A percentile compares a stretch with the other conserved stretches of the same genome.
phyloP scores from a whole-genome alignment of 2,329 filamentous ascomycete genomes.

The Sporothrix brunneoviolacea region DNA sequence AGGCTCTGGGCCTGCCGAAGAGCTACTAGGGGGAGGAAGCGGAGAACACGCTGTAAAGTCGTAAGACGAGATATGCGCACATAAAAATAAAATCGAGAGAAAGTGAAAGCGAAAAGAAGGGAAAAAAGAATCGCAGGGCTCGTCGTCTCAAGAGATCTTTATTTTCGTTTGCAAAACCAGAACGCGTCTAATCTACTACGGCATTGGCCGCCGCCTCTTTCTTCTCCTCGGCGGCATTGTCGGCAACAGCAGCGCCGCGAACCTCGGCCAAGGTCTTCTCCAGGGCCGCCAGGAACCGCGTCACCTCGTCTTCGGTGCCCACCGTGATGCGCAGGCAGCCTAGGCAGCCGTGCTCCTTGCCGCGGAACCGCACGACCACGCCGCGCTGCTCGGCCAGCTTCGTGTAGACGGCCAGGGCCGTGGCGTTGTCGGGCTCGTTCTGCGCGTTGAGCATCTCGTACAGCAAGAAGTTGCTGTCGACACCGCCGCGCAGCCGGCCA shows the following conservation, averaged over 20 bases:
- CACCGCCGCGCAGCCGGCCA: conserved; percentile 73
- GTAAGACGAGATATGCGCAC: too few species aligned
- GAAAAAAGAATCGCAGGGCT: too few species aligned
- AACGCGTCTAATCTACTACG: conserved; percentile 28
- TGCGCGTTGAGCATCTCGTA: conserved; percentile 74
- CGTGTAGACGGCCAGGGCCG: conserved; percentile 76
- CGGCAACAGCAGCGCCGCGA: conserved; percentile 16
- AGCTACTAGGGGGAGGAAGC: conserved; percentile 49
- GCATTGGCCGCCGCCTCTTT: conserved; percentile 30
- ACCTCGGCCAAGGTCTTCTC: conserved; percentile 42
- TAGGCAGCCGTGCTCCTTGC: conserved; percentile 82
- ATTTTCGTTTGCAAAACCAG: too few species aligned
- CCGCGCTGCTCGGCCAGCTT: conserved; percentile 75
- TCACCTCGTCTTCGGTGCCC: conserved; percentile 81
- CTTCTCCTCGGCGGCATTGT: conserved; percentile 26
- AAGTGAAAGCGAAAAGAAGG: too few species aligned
- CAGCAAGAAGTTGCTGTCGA: conserved; percentile 80
- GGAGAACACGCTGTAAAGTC: too few species aligned
- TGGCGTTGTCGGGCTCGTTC: conserved; percentile 70
- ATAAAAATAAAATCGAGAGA: too few species aligned
- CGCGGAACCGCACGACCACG: conserved; percentile 88
- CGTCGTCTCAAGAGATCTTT: too few species aligned
- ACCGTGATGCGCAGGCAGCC: conserved; percentile 90
- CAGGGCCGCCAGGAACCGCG: conserved; percentile 67
- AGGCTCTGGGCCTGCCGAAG: conserved; percentile 57